Evolutionary conservation across 1,284 basidiomycete genomes (phyloP), one percentile per base, ranked within the genome.

Genomic region (Sporisorium reilianum): DNA sequence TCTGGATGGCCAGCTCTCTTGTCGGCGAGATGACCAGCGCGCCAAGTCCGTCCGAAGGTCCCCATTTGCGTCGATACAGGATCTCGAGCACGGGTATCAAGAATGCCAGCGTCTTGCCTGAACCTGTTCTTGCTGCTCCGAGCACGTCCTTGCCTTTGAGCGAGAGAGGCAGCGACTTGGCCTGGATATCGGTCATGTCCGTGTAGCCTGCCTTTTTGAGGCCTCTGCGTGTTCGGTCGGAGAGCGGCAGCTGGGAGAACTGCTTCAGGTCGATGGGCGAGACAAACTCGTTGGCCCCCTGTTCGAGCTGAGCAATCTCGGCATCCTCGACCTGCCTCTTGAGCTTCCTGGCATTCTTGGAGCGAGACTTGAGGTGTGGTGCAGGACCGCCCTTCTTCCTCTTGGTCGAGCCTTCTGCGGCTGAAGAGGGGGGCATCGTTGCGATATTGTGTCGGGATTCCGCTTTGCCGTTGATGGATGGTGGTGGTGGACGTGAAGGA

Each of bases 1-100:
- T 98, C 88, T 98, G 95, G 12, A 97, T 93, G 1, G 95, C 95
- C 56, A 99, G 87, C 86, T 99, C 97, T 61, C 96, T 89, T 1
- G 96, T 99, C 1, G 97, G 97, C 3, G 93, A 95, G 74, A 99
- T 93, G 75, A 99, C 90, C 48, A 99, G 86, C 1, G 95, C 96
- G 11, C 97, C 95, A 4, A 99, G 88, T 8, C 92, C 92, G 83
- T 94, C 93, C 70, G 90, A 89, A 3, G 90, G 90, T 0, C 92
- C 92, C 92, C 93, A 94, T 80, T 90, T 91, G 62, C 87, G 87
- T 49, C 91, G 88, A 79, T 92, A 91, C 26, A 94, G 87, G 26
- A 90, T 87, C 86, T 94, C 92, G 42, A 94, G 87, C 11, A 91
- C 86, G 0, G 92, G 93, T 23, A 94, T 88, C 41, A 94, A 87